Percentiles rank a stretch among this genome's conserved stretches.
These are phyloP conservation scores for Citrullus mucosospermus DNA, from an alignment of 306 rosid genomes.

Conservation along the genomic window DNA sequence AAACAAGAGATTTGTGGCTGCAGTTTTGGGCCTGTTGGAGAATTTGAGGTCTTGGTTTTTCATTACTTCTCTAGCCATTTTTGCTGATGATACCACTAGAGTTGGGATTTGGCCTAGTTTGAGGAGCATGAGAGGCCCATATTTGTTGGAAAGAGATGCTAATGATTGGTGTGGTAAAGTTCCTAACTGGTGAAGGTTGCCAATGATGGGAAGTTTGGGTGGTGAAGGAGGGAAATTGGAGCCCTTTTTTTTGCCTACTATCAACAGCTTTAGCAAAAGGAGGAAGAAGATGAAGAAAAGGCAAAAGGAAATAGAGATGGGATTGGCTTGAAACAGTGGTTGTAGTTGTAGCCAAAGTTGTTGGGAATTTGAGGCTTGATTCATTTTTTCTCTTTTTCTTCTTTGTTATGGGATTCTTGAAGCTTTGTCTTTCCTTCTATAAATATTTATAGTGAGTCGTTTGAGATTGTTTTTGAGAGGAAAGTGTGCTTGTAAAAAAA, in stretches of 20 bases:
- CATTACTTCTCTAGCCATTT: not conserved
- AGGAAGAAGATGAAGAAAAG: not conserved
- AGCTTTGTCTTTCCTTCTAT: not conserved
- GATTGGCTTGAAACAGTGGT: not conserved
- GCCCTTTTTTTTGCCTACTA: not conserved
- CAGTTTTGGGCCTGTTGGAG: not conserved
- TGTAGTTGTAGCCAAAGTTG: not conserved
- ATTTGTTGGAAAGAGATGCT: constrained; percentile 12
- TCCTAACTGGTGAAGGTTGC: constrained; percentile 42
- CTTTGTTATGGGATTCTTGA: no score
- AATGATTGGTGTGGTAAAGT: constrained; percentile 22
- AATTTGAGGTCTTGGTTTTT: not conserved
- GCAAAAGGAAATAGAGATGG: not conserved
- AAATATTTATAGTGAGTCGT: not conserved
- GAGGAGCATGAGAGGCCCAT: constrained; percentile 48
- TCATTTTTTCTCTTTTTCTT: not conserved
- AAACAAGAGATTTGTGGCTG: not conserved
- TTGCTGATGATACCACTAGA: not conserved
- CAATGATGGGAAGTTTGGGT: constrained; percentile 27
- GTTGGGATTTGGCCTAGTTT: constrained; percentile 29
- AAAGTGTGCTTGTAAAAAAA: no score
- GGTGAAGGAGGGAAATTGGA: constrained; percentile 4
- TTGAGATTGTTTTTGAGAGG: not conserved
- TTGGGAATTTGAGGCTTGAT: not conserved
- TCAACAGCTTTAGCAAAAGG: not conserved